phyloP scores from a whole-genome alignment of 176 grass and related monocot species.

The Bromus sterilis region DNA sequence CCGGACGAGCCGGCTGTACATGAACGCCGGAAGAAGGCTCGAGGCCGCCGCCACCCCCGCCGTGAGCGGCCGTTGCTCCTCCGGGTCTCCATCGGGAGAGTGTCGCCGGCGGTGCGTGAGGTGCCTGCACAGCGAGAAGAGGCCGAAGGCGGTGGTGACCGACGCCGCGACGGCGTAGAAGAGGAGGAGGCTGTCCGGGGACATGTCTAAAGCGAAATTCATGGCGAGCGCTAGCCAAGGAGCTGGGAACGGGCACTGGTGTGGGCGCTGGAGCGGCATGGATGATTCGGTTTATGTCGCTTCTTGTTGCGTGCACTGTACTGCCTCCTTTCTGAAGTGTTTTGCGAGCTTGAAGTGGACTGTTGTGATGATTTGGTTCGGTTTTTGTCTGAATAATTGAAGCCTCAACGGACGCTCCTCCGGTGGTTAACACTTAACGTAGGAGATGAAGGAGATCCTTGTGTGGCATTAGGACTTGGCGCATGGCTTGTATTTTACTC shows the following conservation, averaged over 20 bases:
- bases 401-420: not conserved
- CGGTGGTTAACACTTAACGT: constrained; percentile 10
- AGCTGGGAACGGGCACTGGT: not conserved
- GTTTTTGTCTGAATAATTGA: not conserved
- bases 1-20: constrained; percentile 30
- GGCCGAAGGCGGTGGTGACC: not conserved
- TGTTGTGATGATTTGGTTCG: not conserved
- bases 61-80: not conserved
- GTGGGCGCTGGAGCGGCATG: not conserved
- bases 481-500: not conserved
- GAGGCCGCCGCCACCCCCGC: not conserved
- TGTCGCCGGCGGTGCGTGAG: not conserved
- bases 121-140: constrained; percentile 30
- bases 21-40: not conserved
- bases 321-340: not conserved
- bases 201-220: constrained; percentile 16
- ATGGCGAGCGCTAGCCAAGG: not conserved
- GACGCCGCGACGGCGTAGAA: constrained; percentile 18
- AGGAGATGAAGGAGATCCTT: not conserved
- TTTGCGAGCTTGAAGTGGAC: constrained; percentile 25
- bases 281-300: not conserved
- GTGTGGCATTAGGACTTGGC: not conserved
- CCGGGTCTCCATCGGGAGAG: not conserved
- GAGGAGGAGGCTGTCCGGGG: constrained; percentile 32
- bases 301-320: not conserved